Evolutionary conservation across 495 filamentous ascomycete genomes (phyloP).

Genomic region (Penicillium samsonianum): DNA sequence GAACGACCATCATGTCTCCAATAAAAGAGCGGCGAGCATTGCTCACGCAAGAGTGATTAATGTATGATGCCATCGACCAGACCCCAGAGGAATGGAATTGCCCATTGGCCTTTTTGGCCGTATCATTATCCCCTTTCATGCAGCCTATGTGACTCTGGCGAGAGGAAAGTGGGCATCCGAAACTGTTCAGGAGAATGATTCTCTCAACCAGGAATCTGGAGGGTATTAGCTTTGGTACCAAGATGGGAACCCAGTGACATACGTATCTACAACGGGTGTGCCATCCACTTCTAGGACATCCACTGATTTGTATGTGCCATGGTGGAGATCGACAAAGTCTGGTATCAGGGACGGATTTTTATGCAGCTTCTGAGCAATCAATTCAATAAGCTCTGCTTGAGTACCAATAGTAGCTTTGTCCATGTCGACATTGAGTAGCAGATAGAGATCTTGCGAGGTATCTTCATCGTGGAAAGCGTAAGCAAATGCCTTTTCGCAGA

Average conservation of each 20-base stretch:
- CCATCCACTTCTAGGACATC: slow-evolving; percentile 44
- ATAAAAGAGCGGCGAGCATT: too few species aligned
- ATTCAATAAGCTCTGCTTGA: slow-evolving; percentile 39
- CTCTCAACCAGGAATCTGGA: slow-evolving; percentile 44
- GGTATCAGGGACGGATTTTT: slow-evolving; percentile 50
- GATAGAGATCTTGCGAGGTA: slow-evolving; percentile 11
- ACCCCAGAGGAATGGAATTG: slow-evolving; percentile 44
- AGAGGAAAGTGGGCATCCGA: slow-evolving; percentile 46
- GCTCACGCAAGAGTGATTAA: slow-evolving; percentile 56
- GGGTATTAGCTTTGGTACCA: slow-evolving; percentile 9
- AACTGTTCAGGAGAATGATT: slow-evolving; percentile 51
- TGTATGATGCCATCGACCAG: slow-evolving; percentile 56
- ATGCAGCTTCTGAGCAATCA: slow-evolving; percentile 47
- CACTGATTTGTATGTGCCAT: slow-evolving; percentile 37
- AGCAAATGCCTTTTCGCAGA: slow-evolving; percentile 60
- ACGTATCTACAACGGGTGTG: slow-evolving; percentile 54
- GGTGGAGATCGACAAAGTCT: slow-evolving; percentile 44
- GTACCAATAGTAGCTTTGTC: slow-evolving; percentile 28
- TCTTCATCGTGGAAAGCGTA: slow-evolving; percentile 26
- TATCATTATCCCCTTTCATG: slow-evolving; percentile 9
- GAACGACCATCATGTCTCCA: too few species aligned
- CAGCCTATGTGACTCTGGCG: slow-evolving; percentile 29
- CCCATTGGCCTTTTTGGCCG: slow-evolving; percentile 9
- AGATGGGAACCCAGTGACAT: slow-evolving; percentile 1
- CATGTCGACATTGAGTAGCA: slow-evolving; percentile 39